Percentiles rank a stretch among this genome's conserved stretches.
These are phyloP conservation scores for Corylus americana DNA, from an alignment of 306 rosid genomes.

Conservation along the genomic window DNA sequence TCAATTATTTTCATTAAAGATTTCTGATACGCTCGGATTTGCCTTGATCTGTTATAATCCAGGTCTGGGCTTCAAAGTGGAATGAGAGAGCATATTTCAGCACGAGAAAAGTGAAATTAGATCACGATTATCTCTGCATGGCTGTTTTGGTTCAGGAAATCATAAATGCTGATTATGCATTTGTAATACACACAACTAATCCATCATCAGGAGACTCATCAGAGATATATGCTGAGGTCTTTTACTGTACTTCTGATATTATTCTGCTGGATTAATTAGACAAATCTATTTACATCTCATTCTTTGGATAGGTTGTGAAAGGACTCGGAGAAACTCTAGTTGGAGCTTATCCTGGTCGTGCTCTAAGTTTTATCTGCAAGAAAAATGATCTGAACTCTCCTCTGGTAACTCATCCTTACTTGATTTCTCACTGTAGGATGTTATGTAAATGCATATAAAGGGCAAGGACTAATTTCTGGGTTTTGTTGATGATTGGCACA, in stretches of 20 bases:
- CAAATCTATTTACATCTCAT: constrained; percentile 12
- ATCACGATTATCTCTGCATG: constrained; percentile 93
- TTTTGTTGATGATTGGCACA: constrained; percentile 7
- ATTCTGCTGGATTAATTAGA: constrained; percentile 5
- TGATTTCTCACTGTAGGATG: not conserved
- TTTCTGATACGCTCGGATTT: constrained; percentile 20
- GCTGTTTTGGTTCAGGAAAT: constrained; percentile 99
- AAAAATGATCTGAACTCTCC: constrained; percentile 78
- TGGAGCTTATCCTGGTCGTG: constrained; percentile 99
- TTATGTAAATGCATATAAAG: constrained; percentile 1
- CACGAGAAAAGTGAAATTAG: constrained; percentile 85
- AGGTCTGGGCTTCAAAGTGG: constrained; percentile 99
- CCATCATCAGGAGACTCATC: constrained; percentile 97
- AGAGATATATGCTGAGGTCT: constrained; percentile 98
- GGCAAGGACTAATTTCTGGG: not conserved
- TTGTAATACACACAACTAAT: constrained; percentile 93
- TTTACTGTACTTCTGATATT: not conserved
- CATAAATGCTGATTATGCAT: constrained; percentile 95
- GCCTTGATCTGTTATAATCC: constrained; percentile 30
- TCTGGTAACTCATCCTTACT: constrained; percentile 49
- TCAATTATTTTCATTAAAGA: constrained; percentile 7
- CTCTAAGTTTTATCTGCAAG: constrained; percentile 89
- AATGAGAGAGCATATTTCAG: constrained; percentile 97
- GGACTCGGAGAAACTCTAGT: constrained; percentile 99
- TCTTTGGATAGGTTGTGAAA: constrained; percentile 73